Percentiles rank a stretch among this genome's conserved stretches.
These are phyloP conservation scores for Spathaspora passalidarum DNA, from an alignment of 805 yeast species.

Conservation along the genomic window DNA sequence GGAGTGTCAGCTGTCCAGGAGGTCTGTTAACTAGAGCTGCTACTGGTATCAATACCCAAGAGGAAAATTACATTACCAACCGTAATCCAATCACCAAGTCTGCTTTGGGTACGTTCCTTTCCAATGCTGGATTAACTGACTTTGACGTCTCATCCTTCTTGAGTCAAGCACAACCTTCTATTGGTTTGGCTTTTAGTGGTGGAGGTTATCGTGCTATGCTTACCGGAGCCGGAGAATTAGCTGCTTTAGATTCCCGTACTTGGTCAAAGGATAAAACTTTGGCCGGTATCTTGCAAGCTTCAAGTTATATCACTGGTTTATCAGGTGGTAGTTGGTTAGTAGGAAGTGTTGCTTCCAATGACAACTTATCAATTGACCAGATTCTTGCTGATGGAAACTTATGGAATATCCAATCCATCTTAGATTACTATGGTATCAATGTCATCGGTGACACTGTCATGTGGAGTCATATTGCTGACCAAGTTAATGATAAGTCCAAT, in stretches of 20 bases:
- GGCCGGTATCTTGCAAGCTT: conserved; percentile 72
- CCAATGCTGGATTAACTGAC: conserved; percentile 18
- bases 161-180: conserved; percentile 27
- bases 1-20: conserved; percentile 51
- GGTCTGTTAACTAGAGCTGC: conserved; percentile 47
- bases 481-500: conserved; percentile 32
- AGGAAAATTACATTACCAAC: conserved; percentile 49
- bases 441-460: conserved; percentile 21
- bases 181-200: conserved; percentile 49
- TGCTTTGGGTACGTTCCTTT: conserved; percentile 33
- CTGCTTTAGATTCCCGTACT: conserved; percentile 77
- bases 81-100: conserved; percentile 46
- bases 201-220: conserved; percentile 93
- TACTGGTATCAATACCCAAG: conserved; percentile 41
- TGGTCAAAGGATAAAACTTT: conserved; percentile 52
- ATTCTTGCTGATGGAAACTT: conserved; percentile 24
- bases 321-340: conserved; percentile 66
- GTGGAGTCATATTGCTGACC: conserved; percentile 52
- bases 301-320: conserved; percentile 74
- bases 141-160: conserved; percentile 28
- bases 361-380: conserved; percentile 50
- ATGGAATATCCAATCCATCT: conserved; percentile 55
- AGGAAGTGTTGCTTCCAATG: conserved; percentile 58
- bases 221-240: conserved; percentile 77
- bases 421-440: conserved; percentile 61